These are phyloP conservation scores for Leptomonas pyrrhocoris DNA, from an alignment of 208 protist species.

Conservation along the genomic window DNA sequence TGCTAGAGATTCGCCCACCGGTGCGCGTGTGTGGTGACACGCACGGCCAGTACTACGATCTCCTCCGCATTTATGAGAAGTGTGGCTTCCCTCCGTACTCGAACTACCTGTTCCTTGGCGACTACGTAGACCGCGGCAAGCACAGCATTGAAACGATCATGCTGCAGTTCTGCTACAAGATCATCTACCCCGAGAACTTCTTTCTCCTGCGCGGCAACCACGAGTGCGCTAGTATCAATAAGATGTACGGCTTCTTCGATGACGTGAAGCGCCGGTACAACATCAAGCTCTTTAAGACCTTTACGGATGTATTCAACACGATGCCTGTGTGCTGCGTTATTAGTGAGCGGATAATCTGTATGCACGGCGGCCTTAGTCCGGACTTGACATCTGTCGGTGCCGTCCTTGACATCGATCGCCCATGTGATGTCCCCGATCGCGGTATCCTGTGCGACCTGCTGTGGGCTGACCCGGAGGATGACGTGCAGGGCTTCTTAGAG, in stretches of 20 bases:
- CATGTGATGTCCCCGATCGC: constrained; percentile 98
- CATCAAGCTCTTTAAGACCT: constrained; percentile 98
- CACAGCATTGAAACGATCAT: constrained; percentile 95
- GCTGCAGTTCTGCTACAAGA: constrained; percentile 95
- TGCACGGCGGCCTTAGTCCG: constrained; percentile 98
- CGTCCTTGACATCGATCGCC: constrained; percentile 95
- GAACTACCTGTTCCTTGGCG: constrained; percentile 99
- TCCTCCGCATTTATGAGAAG: constrained; percentile 99
- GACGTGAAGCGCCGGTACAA: constrained; percentile 95
- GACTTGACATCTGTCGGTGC: constrained; percentile 95
- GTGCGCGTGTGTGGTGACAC: constrained; percentile 96
- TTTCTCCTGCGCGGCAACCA: constrained; percentile 99
- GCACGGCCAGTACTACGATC: constrained; percentile 99
- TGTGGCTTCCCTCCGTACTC: constrained; percentile 98
- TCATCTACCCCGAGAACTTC: constrained; percentile 98
- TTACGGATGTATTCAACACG: constrained; percentile 99
- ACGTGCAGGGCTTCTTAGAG: constrained; percentile 95
- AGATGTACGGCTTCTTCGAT: constrained; percentile 99
- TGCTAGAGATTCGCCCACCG: constrained; percentile 87
- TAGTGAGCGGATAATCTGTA: constrained; percentile 99
- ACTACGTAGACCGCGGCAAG: constrained; percentile 99
- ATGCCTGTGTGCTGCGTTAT: constrained; percentile 99
- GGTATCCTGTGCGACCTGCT: constrained; percentile 99
- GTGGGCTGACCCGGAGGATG: constrained; percentile 97
- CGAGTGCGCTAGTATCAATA: constrained; percentile 98